Evolutionary conservation across 768 basidiomycete genomes (phyloP), one percentile per base, ranked within the genome.

Genomic region (Agaricus blazei): DNA sequence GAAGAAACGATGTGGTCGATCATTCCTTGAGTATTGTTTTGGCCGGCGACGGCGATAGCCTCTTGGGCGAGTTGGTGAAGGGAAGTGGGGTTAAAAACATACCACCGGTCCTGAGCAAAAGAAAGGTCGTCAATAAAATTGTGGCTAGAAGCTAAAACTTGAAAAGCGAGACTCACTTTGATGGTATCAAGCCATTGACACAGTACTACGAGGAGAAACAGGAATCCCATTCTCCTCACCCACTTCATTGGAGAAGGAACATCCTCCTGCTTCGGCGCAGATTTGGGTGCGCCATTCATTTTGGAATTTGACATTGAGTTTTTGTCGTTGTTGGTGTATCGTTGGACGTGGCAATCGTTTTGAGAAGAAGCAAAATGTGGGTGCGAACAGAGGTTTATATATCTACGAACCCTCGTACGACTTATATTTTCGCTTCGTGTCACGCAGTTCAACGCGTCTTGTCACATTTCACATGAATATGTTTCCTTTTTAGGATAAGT

Each of bases 1-100:
- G 93, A 90, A 27, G 80, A 65, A 55, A 95, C 74, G 60, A 98
- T 93, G 68, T 93, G 85, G 23, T 79, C 68, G 65, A 97, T 84
- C 75, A 98, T 89, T 31, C 81, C 80, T 11, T 78, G 65, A 1
- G 85, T 83, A 68, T 93, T 77, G 68, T 82, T 77, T 0, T 82
- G 81, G 9, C 83, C 77, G 2, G 77, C 68, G 31, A 50, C 34
- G 14, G 79, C 79, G 67, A 98, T 81, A 47, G 95, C 91, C 8
- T 81, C 78, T 64, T 84, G 75, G 11, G 88, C 82, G 34, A 97
- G 81, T 58, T 82, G 73, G 65, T 95, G 88, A 14, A 98, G 73
- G 48, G 72, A 72, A 3, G 72, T 70, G 2, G 88, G 90, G 64
- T 92, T 83, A 57, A 98, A 81, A 55, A 93, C 83, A 69, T 96